Base-by-base conservation (phyloP, 2,329 filamentous ascomycete genomes). In the Drechmeria coniospora region DNA sequence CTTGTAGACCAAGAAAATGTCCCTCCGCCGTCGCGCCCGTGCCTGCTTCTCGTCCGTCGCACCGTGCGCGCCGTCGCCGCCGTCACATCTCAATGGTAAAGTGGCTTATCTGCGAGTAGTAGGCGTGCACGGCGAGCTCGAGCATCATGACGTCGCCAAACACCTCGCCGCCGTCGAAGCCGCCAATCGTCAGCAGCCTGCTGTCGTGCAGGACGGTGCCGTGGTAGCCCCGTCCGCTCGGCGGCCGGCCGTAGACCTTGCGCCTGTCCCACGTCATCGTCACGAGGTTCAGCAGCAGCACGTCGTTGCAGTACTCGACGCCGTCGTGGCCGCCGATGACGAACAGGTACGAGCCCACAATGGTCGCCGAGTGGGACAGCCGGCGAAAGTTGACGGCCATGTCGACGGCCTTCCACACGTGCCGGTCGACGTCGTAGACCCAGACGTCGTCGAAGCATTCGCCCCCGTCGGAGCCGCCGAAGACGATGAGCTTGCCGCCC, bases 401-500 rank as follows among this genome's bases (percentile, higher is more conserved):
- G 32, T 56, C 47, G 30, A 77, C 73, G 6, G 56, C 44, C 34
- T 64, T 68, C 70, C 75, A 79, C 15, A 56, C 38, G 32, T 65
- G 59, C 21, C 59, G 63, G 27, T 79, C 73, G 5, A 78, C 66
- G 44, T 79, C 73, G 51, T 77, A 79, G 17, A 79, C 67, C 74
- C 74, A 79, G 22, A 79, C 74, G 42, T 79, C 74, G 45, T 74
- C 66, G 51, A 79, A 79, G 51, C 74, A 79, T 50, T 79, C 73
- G 28, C 70, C 71, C 37, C 74, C 74, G 45, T 79, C 74, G 3
- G 70, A 76, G 19, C 74, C 74, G 21, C 74, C 74, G 45, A 68
- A 79, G 40, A 79, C 72, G 47, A 79, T 78, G 35, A 79, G 65
- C 53, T 79, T 79, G 50, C 65, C 66, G 36, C 73, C 74, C 23